These are phyloP conservation scores for Saccharomyces jurei DNA, from an alignment of 805 yeast species.

Conservation along the genomic window DNA sequence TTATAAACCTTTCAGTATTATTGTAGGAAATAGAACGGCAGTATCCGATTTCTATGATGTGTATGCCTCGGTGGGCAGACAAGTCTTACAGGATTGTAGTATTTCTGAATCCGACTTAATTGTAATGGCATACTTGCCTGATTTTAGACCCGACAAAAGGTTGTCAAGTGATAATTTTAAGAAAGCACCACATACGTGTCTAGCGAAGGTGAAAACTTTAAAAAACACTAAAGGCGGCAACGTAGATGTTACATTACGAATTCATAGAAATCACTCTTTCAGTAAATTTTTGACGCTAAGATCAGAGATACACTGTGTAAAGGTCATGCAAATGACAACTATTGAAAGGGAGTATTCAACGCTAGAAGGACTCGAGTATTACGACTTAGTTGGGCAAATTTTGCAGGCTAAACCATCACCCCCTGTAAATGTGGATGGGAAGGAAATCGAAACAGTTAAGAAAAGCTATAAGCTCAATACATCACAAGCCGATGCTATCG, in stretches of 20 bases:
- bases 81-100: constrained; percentile 42
- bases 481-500: constrained; percentile 87
- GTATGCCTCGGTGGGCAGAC: constrained; percentile 58
- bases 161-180: constrained; percentile 31
- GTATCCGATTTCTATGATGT: constrained; percentile 86
- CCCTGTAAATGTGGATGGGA: constrained; percentile 19
- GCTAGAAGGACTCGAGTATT: constrained; percentile 70
- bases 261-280: constrained; percentile 41
- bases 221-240: constrained; percentile 57
- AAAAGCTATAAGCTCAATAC: constrained; percentile 55
- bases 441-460: constrained; percentile 38
- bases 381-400: constrained; percentile 64
- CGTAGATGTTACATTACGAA: constrained; percentile 68
- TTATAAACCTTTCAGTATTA: constrained; percentile 50
- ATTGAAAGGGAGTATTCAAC: constrained; percentile 89
- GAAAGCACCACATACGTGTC: constrained; percentile 42
- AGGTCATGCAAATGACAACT: constrained; percentile 80
- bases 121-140: constrained; percentile 49
- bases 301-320: constrained; percentile 55
- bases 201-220: constrained; percentile 73
- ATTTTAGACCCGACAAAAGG: constrained; percentile 21
- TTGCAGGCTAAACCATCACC: constrained; percentile 52
- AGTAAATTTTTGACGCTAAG: constrained; percentile 51
- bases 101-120: constrained; percentile 71
- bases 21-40: constrained; percentile 71